Base-by-base conservation (phyloP, 106 monocot genomes). In the Dioscorea dumetorum region DNA sequence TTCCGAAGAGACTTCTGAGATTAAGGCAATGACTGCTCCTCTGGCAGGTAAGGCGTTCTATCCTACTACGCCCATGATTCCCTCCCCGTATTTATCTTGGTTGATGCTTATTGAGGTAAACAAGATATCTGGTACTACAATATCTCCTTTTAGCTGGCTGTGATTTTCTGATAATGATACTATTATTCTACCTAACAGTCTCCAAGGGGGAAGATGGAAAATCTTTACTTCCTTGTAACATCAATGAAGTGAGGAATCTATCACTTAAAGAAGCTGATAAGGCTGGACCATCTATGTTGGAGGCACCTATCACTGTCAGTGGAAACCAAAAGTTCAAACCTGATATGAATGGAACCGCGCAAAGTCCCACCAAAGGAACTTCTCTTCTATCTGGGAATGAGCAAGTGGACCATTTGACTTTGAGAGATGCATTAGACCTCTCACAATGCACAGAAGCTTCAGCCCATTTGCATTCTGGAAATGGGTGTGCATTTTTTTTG, bases 31-130 rank as follows among this genome's bases (percentile, higher is more conserved):
- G 17, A 12, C 19, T 48, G 49, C 71, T 69, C 15, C 22, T 83
- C 68, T 60, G 24, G 72, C 68, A 83, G 83, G 83, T 83, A 35
- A n/a, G 17, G 59, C 18, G 8, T 66, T 7, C 10, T 51, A 33
- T 66, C 4, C 16, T 51, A 33, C 3, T 20, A 49, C 0, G 16
- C 49, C 16, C 16, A 34, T 63, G 14, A 35, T 63, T 32, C 14
- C 16, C 2, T 22, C 60, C 22, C 0, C 9, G 20, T 60, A 60
- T 6, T 60, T 60, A 8, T 24, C 20, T 60, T 23, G 13, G 8
- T 20, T 12, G 20, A 24, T 21, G 8, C 28, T 17, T 60, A 4
- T 20, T 21, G 12, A 22, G 24, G 22, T 21, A 60, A 12, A 22
- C 8, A 22, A 17, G 22, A 12, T 19, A 21, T 60, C 6, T 23